Conservation (phyloP, 169 alveolate species). For the Eimeria zaria region DNA sequence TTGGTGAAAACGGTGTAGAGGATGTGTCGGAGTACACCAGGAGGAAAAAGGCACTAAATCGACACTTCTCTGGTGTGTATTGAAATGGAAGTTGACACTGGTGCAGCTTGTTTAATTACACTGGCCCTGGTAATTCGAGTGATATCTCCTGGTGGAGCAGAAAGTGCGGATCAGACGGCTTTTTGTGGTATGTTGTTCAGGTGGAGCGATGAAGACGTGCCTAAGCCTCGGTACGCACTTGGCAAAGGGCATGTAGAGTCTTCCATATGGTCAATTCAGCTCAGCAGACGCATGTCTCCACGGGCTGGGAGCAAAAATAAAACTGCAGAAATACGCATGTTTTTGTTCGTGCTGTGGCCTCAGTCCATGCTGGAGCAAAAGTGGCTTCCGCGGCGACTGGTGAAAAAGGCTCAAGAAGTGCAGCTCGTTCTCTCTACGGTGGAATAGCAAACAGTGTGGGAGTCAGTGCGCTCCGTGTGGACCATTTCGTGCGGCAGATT, state of each 20-base stretch:
- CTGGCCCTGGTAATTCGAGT: not conserved
- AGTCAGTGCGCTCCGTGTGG: slow-evolving; percentile 33
- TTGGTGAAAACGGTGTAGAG: slow-evolving; percentile 44
- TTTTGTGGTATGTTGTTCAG: slow-evolving; percentile 7
- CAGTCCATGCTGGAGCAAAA: slow-evolving; percentile 62
- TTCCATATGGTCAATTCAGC: not conserved
- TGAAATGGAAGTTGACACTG: too few relatives aligned
- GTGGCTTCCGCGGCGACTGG: slow-evolving; percentile 50
- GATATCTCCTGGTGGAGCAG: too few relatives aligned
- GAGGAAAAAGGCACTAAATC: not conserved
- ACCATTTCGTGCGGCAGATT: slow-evolving; percentile 33
- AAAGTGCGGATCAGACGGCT: not conserved
- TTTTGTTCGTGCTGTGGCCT: slow-evolving; percentile 9
- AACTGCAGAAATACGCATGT: not conserved
- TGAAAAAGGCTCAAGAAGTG: not conserved
- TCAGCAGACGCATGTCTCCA: not conserved
- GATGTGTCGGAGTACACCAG: slow-evolving; percentile 2
- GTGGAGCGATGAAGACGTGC: slow-evolving; percentile 52
- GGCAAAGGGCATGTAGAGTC: not conserved
- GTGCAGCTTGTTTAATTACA: not conserved
- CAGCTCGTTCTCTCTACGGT: slow-evolving; percentile 66
- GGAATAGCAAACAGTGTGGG: slow-evolving; percentile 69
- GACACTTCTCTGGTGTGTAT: slow-evolving; percentile 21
- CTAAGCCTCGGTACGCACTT: slow-evolving; percentile 38
- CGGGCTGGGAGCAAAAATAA: not conserved